phyloP scores from a whole-genome alignment of 345 rosid species.

The Eucalyptus regnans region DNA sequence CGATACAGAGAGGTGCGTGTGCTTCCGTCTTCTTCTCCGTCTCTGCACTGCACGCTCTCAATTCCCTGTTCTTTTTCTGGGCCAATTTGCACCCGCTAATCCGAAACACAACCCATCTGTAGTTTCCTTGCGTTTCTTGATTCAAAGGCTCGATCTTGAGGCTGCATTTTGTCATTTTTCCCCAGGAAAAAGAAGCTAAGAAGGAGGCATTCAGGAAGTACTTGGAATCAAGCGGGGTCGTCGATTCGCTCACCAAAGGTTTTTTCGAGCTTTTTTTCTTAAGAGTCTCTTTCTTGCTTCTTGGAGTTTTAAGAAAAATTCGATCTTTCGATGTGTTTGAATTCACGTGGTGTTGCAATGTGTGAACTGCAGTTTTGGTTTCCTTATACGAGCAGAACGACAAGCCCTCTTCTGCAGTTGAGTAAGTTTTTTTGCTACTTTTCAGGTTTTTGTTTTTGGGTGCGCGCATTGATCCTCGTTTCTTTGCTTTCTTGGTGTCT shows the following conservation, averaged over 20 bases:
- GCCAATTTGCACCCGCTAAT: neutral
- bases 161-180: neutral
- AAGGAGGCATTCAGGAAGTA: slow-evolving; percentile 89
- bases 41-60: neutral
- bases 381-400: slow-evolving; percentile 85
- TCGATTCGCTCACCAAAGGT: slow-evolving; percentile 88
- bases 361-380: slow-evolving; percentile 47
- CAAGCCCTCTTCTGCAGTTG: slow-evolving; percentile 83
- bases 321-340: neutral
- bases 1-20: slow-evolving; percentile 40
- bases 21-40: neutral
- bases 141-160: neutral
- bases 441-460: neutral
- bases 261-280: neutral
- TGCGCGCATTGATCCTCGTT: neutral
- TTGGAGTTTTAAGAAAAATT: neutral
- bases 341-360: neutral
- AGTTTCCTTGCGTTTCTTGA: neutral
- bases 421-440: slow-evolving; percentile 36
- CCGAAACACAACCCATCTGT: neutral
- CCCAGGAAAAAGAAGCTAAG: slow-evolving; percentile 81
- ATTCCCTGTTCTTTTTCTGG: neutral
- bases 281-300: neutral
- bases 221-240: slow-evolving; percentile 72
- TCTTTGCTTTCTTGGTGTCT: neutral